phyloP scores from a whole-genome alignment of 164 flowering plant genomes.

The Akebia trifoliata region DNA sequence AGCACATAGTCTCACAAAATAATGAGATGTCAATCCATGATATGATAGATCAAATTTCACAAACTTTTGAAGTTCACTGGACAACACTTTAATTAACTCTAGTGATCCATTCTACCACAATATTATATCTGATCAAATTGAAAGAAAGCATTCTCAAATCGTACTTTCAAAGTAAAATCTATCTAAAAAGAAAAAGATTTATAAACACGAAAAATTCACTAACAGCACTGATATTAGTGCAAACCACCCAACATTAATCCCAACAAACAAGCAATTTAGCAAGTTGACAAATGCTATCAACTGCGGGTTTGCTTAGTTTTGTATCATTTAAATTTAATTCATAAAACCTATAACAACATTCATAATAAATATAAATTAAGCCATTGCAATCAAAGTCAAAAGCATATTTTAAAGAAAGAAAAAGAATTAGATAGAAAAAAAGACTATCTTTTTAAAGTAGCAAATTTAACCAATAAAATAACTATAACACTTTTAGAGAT shows the following conservation, averaged over 20 bases:
- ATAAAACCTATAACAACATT: slow-evolving; percentile 50
- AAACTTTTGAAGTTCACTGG: slow-evolving; percentile 48
- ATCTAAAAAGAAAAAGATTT: background rate
- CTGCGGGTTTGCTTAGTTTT: slow-evolving; percentile 59
- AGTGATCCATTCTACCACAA: slow-evolving; percentile 59
- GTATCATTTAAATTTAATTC: slow-evolving; percentile 68
- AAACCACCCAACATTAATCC: slow-evolving; percentile 63
- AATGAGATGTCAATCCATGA: slow-evolving; percentile 52
- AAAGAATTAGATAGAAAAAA: background rate
- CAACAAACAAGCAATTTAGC: slow-evolving; percentile 51
- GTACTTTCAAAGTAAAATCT: too few species aligned
- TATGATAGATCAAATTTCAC: slow-evolving; percentile 72
- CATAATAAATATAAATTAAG: too few species aligned
- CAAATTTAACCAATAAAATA: slow-evolving; percentile 59
- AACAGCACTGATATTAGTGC: slow-evolving; percentile 72
- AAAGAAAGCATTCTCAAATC: background rate
- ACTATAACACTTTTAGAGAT: slow-evolving; percentile 57
- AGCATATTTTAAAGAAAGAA: background rate
- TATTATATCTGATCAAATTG: slow-evolving; percentile 7
- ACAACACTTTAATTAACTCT: slow-evolving; percentile 52
- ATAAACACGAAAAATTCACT: slow-evolving; percentile 26
- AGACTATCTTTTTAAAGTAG: slow-evolving; percentile 39
- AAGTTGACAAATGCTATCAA: slow-evolving; percentile 70
- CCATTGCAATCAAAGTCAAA: too few species aligned
- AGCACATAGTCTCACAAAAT: slow-evolving; percentile 26